Base-by-base conservation (phyloP, 345 rosid species). In the Pistacia vera region DNA sequence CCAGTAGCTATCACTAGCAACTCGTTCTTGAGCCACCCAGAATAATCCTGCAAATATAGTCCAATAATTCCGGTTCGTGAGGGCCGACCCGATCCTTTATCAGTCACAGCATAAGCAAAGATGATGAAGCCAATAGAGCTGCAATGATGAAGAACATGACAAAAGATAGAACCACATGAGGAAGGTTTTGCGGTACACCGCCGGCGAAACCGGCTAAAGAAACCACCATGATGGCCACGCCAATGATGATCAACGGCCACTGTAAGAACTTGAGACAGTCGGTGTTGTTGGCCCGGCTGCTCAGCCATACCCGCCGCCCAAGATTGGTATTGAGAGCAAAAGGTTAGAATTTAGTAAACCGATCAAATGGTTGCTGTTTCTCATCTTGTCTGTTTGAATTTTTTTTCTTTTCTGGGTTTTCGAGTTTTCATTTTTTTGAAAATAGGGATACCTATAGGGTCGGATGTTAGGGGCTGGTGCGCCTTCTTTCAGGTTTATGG, bases 221-320 rank as follows among this genome's bases (percentile, higher is more conserved):
- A 12, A 96, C 54, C 13, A 90, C 86, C 95, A 96, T 78, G 88
- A 94, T 91, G 14, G 87, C 74, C 54, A 86, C 84, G 0, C 98
- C 99, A 55, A 94, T 96, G 28, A 89, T 58, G 75, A 94, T 94
- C 68, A 96, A 76, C 7, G 99, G 98, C 97, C 98, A 92, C 86
- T 96, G 98, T 8, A 96, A 82, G 82, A 93, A 96, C n/a, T 86
- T 79, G 33, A 96, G 74, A 78, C 99, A 96, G 79, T 96, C 97
- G 4, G 99, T 90, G 85, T 82, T 85, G 94, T 84, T 91, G 83
- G 99, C 98, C 73, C 91, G 78, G 84, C 81, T 90, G 91, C 97
- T 89, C 3, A 96, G 89, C 99, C 99, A 96, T 85, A 96, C 13
- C 99, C 99, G 22, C 95, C 97, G n/a, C 97, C 97, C 54, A 91